phyloP scores from a whole-genome alignment of 1,284 basidiomycete species.

The Cronartium quercuum region DNA sequence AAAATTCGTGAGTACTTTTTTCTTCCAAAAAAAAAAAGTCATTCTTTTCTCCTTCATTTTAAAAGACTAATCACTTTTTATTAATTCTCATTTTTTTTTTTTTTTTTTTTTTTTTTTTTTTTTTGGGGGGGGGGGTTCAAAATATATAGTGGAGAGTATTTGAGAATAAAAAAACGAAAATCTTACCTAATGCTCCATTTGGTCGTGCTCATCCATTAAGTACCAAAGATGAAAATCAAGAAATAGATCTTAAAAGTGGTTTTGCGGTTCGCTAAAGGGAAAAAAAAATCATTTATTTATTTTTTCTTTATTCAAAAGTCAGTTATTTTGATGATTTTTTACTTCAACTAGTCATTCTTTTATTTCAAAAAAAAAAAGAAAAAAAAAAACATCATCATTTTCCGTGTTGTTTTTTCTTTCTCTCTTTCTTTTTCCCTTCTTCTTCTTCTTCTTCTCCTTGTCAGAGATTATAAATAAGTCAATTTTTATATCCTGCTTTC shows the following conservation, averaged over 20 bases:
- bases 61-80: neutral
- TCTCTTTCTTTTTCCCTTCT: neutral
- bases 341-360: neutral
- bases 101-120: neutral
- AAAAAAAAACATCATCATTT: neutral
- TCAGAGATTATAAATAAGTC: neutral
- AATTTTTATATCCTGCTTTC: neutral
- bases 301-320: neutral
- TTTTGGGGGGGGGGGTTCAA: neutral
- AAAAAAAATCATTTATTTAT: neutral
- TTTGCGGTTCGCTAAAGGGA: neutral
- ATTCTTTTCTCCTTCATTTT: neutral
- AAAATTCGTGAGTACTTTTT: conserved; percentile 57
- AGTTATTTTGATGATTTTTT: neutral
- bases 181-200: neutral
- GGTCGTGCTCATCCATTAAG: neutral
- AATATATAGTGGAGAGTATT: neutral
- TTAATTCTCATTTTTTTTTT: neutral
- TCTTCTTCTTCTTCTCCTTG: neutral
- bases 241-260: neutral
- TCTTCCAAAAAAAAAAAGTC: neutral
- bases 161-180: neutral
- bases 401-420: neutral
- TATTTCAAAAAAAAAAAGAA: neutral
- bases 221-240: neutral